Percentiles rank a stretch among this genome's conserved stretches.
These are phyloP conservation scores for grape (Vitis vinifera) DNA, from an alignment of 164 flowering plant species.

Conservation along the genomic window ASM3070453v1 NC_081808.1:10613001-10613500, in stretches of 20 bases:
- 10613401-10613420: too few relatives aligned
- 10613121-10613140: slow-evolving; percentile 29
- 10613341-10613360: too few relatives aligned
- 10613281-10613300: slow-evolving; percentile 34
- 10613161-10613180: slow-evolving; percentile 90
- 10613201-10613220: slow-evolving; percentile 47
- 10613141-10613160: slow-evolving; percentile 78
- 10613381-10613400: too few relatives aligned
- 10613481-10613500: too few relatives aligned
- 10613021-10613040: not conserved
- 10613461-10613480: too few relatives aligned
- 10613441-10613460: too few relatives aligned
- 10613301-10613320: slow-evolving; percentile 39
- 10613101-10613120: too few relatives aligned
- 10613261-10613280: slow-evolving; percentile 33
- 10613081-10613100: too few relatives aligned
- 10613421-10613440: too few relatives aligned
- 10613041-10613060: too few relatives aligned
- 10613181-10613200: slow-evolving; percentile 71
- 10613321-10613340: not conserved
- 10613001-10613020: slow-evolving; percentile 67
- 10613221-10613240: slow-evolving; percentile 29
- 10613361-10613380: too few relatives aligned
- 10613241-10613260: slow-evolving; percentile 31
- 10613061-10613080: too few relatives aligned